Evolutionary conservation across 352 stramenopile genomes (phyloP).

Genomic region (Elongisporangium undulatum): DNA sequence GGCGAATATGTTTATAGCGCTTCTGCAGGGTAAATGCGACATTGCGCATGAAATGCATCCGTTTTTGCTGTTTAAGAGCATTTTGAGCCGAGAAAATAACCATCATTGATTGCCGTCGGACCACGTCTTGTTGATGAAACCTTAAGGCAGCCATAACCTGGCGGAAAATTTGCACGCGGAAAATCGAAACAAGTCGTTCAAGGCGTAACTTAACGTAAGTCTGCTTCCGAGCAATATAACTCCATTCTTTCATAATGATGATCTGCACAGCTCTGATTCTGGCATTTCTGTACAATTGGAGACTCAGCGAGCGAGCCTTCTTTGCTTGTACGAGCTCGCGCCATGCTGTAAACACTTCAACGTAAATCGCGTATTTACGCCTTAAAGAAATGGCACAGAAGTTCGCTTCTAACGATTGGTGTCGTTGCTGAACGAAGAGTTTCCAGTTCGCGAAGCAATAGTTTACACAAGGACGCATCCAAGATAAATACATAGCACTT

Average conservation of each 20-base stretch:
- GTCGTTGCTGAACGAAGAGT: conserved; percentile 8
- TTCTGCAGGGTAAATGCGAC: conserved; percentile 24
- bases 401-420: not conserved
- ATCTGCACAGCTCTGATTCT: not conserved
- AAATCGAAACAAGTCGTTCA: not conserved
- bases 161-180: not conserved
- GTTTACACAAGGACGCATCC: conserved; percentile 21
- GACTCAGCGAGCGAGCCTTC: not conserved
- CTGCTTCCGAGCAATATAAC: not conserved
- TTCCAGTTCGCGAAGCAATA: conserved; percentile 21
- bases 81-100: conserved; percentile 23
- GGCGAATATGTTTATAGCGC: conserved; percentile 5
- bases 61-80: conserved; percentile 23
- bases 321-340: not conserved
- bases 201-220: not conserved
- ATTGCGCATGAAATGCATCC: conserved; percentile 17
- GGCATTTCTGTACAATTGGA: not conserved
- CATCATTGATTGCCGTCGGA: conserved; percentile 32
- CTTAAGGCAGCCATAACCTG: not conserved
- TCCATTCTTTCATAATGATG: not conserved
- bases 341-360: not conserved
- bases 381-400: not conserved
- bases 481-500: conserved; percentile 16
- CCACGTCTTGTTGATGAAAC: conserved; percentile 10
- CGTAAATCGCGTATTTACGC: not conserved